Conservation (phyloP, 805 yeast genomes). For the Citeromyces matritensis region DNA sequence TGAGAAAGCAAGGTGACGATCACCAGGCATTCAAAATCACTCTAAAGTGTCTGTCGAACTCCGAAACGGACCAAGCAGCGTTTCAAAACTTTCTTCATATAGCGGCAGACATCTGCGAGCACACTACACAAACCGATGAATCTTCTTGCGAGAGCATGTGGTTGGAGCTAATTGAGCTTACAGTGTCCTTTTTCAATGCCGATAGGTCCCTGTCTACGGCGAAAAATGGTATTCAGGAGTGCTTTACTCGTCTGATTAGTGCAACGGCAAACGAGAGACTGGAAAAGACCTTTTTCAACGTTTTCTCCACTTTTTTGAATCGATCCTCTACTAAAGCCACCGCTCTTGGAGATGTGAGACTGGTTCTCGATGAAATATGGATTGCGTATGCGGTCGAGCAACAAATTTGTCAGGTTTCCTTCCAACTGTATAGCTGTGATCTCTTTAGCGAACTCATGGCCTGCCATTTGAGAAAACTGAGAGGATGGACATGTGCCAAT, state of each 20-base stretch:
- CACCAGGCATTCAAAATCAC: no score
- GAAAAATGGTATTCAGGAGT: constrained; percentile 23
- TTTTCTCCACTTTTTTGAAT: constrained; percentile 39
- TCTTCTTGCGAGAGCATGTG: no score
- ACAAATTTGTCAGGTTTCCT: constrained; percentile 32
- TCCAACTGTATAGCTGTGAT: constrained; percentile 40
- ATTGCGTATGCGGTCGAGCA: constrained; percentile 52
- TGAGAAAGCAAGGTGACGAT: no score
- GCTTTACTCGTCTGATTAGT: constrained; percentile 22
- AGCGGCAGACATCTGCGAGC: no score
- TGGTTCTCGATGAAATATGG: constrained; percentile 46
- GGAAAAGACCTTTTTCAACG: constrained; percentile 30
- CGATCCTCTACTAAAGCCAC: constrained; percentile 30
- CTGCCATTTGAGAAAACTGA: constrained; percentile 22
- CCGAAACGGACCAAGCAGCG: no score
- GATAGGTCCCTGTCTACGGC: constrained; percentile 6
- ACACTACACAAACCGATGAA: no score
- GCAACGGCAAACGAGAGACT: constrained; percentile 1
- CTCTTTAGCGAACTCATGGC: constrained; percentile 29
- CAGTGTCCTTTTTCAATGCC: no score
- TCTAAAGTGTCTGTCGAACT: no score
- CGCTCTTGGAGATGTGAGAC: constrained; percentile 42
- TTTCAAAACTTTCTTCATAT: no score
- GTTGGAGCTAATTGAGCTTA: no score
- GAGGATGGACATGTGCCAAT: constrained; percentile 49